Conservation (phyloP, 2,329 filamentous ascomycete species). For the Fusarium musae region DNA sequence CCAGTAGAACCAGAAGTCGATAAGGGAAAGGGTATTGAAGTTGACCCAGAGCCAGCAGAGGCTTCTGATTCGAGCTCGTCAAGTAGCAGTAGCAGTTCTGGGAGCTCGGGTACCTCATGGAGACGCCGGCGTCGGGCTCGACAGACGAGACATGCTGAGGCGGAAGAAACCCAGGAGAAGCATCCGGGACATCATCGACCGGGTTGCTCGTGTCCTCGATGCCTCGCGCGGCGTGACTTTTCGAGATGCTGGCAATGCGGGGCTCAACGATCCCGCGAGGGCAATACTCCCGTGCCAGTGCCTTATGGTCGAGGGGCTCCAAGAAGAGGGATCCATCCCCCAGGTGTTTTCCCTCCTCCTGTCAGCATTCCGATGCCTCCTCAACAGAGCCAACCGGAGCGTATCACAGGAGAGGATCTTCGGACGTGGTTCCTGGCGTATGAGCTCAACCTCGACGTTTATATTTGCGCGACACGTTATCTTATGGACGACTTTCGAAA, state of each 20-base stretch:
- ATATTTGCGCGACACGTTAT: slow-evolving; percentile 61
- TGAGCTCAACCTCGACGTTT: slow-evolving; percentile 60
- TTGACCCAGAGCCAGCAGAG: slow-evolving; percentile 35
- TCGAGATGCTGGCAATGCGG: slow-evolving; percentile 42
- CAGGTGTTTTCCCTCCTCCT: slow-evolving; percentile 4
- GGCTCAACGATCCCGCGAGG: slow-evolving; percentile 27
- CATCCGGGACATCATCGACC: slow-evolving; percentile 58
- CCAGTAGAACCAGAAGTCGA: slow-evolving; percentile 44
- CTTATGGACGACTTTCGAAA: slow-evolving; percentile 59
- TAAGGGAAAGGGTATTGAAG: slow-evolving; percentile 56
- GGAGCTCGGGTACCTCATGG: slow-evolving; percentile 37
- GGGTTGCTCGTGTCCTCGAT: slow-evolving; percentile 57
- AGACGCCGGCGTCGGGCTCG: slow-evolving; percentile 29
- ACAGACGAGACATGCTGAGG: slow-evolving; percentile 4
- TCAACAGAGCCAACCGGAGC: slow-evolving; percentile 16
- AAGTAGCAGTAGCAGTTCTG: slow-evolving; percentile 38
- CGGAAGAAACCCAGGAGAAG: slow-evolving; percentile 50
- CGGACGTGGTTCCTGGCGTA: slow-evolving; percentile 60
- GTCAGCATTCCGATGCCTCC: neutral
- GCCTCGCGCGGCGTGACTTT: slow-evolving; percentile 40
- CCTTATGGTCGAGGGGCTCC: slow-evolving; percentile 13
- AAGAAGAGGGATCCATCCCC: slow-evolving; percentile 8
- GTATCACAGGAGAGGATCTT: slow-evolving; percentile 58
- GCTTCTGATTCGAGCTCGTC: slow-evolving; percentile 50
- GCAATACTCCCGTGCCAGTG: neutral